Evolutionary conservation across 805 yeast species (phyloP).

Genomic region (Dipodascus albidus): DNA sequence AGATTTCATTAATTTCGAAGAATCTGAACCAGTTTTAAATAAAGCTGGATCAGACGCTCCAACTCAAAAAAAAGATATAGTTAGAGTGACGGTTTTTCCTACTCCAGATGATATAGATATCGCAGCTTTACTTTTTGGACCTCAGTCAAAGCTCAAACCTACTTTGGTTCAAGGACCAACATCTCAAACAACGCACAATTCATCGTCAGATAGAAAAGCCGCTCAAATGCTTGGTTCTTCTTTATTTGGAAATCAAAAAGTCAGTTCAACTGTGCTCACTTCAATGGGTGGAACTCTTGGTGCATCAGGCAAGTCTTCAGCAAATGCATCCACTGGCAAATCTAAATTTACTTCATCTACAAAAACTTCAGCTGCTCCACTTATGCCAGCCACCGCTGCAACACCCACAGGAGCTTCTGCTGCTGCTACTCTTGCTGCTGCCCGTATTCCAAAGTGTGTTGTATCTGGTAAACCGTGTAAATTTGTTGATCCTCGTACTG

Average conservation of each 20-base stretch:
- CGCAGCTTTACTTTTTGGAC: constrained; percentile 12
- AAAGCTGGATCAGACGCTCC: constrained; percentile 4
- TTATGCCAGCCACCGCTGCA: constrained; percentile 22
- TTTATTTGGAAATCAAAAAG: not conserved
- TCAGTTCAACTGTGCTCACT: not conserved
- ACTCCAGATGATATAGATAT: not conserved
- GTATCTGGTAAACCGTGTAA: constrained; percentile 70
- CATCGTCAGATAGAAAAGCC: not conserved
- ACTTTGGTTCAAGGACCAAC: constrained; percentile 1
- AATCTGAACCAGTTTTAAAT: constrained; percentile 3
- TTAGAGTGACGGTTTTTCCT: not conserved
- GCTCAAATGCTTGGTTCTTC: not conserved
- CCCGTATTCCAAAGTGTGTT: constrained; percentile 44
- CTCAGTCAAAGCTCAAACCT: constrained; percentile 35
- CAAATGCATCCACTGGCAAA: not conserved
- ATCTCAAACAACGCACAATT: not conserved
- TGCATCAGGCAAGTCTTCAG: not conserved
- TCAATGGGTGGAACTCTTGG: not conserved
- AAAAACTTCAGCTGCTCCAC: constrained; percentile 22
- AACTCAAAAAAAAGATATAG: not conserved
- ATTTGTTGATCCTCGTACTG: constrained; percentile 80
- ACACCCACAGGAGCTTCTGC: constrained; percentile 1
- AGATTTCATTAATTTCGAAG: constrained; percentile 1
- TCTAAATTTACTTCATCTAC: constrained; percentile 1
- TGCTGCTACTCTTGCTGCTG: not conserved